These are phyloP conservation scores for Biscogniauxia marginata DNA, from an alignment of 2,329 filamentous ascomycete genomes.

Conservation along the genomic window DNA sequence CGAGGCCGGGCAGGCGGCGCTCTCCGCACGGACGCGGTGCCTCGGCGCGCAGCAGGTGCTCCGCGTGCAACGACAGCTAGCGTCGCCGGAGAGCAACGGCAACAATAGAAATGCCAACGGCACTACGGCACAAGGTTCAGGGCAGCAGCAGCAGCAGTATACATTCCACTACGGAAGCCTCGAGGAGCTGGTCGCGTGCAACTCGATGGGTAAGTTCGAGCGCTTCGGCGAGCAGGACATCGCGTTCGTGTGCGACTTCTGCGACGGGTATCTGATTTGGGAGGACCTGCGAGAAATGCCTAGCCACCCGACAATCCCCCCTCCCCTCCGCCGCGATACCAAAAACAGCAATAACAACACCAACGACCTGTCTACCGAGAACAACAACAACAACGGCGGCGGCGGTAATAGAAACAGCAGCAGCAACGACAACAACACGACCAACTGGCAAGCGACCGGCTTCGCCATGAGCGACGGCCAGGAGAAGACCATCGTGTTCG, in stretches of 20 bases:
- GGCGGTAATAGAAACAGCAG: slow-evolving; percentile 9
- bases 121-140: slow-evolving; percentile 1
- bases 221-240: slow-evolving; percentile 54
- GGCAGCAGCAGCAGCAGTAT: slow-evolving; percentile 4
- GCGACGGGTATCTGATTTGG: slow-evolving; percentile 60
- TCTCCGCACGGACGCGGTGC: slow-evolving; percentile 46
- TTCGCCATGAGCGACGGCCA: slow-evolving; percentile 39
- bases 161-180: slow-evolving; percentile 25
- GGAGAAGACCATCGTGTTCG: slow-evolving; percentile 54
- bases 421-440: slow-evolving; percentile 13
- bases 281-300: slow-evolving; percentile 55
- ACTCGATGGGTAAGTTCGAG: slow-evolving; percentile 54
- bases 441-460: slow-evolving; percentile 53
- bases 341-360: background rate
- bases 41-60: slow-evolving; percentile 56
- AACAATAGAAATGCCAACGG: slow-evolving; percentile 9
- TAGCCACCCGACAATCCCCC: slow-evolving; percentile 38
- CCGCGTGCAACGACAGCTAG: slow-evolving; percentile 43
- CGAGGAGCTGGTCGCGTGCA: slow-evolving; percentile 52
- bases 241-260: slow-evolving; percentile 61
- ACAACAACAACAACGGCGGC: slow-evolving; percentile 3
- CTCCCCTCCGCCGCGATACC: slow-evolving; percentile 16
- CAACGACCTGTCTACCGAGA: too few species aligned
- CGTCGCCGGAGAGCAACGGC: slow-evolving; percentile 4
- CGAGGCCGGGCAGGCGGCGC: slow-evolving; percentile 41